Base-by-base conservation (phyloP, 345 rosid species). In the Rhizophora mangle region DNA sequence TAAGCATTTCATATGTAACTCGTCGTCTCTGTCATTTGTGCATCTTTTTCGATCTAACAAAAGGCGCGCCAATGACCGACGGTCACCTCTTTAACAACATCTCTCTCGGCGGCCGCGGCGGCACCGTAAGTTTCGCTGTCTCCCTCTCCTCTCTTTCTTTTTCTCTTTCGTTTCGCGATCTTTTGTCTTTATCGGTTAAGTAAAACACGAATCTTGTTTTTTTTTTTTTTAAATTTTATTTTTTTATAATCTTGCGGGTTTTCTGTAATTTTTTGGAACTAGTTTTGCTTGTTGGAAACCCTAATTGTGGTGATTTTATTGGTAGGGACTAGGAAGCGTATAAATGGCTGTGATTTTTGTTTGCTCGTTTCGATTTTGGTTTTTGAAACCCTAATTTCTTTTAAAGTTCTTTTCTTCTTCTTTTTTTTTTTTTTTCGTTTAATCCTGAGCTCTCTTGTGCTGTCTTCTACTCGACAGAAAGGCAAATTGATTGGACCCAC, bases 41-140 rank as follows among this genome's bases (percentile, higher is more conserved):
- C 6, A 2, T 19, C 2, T 20, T 26, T 7, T 36, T 43, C 5
- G 15, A 56, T 16, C 39, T 51, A 63, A 69, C 69, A 39, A 68
- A 68, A 16, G 16, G 11, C 60, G 60, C 2, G 26, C 31, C 80
- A 26, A 92, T 89, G 96, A 69, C 92, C 20, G 97, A 89, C 80
- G 92, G 87, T 46, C 96, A 85, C 60, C 82, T 78, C 76, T 89
- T 88, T 77, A 89, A 89, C 77, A 92, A 81, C 46, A 89, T 92
- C 78, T 88, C 92, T 30, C 90, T 92, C 69, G 88, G 92, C 2
- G 94, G 97, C 34, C 94, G 92, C 13, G 97, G 96, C 19, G 96
- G 97, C 79, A 76, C 94, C 31, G 97, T 89, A 26, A 71, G 79
- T 5, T 29, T 51, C 60, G 60, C 24, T 3, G 6, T 43, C 67